Percentiles rank a stretch among this genome's conserved stretches.
phyloP scores from a whole-genome alignment of 305 asterid genomes.

The Petunia hybrid region DNA sequence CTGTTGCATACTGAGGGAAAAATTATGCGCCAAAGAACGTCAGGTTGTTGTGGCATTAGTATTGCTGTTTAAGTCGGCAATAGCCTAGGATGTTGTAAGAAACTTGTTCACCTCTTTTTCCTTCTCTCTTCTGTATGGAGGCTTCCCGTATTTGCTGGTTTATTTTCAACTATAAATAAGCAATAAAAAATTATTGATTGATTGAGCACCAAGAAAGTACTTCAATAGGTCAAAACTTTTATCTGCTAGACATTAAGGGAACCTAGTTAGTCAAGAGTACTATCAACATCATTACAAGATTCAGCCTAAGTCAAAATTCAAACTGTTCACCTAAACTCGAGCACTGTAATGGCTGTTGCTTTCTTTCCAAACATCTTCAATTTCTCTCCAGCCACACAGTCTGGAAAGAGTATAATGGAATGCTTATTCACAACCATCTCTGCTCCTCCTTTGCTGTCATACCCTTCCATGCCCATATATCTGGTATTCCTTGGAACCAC shows the following conservation, averaged over 20 bases:
- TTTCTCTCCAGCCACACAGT: neutral
- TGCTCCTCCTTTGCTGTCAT: neutral
- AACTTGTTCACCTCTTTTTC: conserved; percentile 15
- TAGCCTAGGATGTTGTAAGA: neutral
- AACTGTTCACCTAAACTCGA: neutral
- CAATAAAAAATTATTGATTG: neutral
- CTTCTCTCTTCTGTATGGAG: neutral
- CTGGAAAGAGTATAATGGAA: neutral
- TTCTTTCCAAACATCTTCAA: neutral
- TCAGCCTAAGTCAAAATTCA: neutral
- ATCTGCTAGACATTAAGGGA: neutral
- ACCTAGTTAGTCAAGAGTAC: neutral
- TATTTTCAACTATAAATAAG: neutral
- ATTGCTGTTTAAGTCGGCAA: neutral
- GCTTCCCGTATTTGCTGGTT: neutral
- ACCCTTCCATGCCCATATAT: neutral
- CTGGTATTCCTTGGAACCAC: neutral
- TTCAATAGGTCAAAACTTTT: neutral
- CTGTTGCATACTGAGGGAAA: neutral
- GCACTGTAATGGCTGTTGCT: neutral
- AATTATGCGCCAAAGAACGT: neutral
- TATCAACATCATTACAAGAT: neutral
- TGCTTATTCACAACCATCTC: neutral
- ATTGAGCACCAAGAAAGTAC: neutral
- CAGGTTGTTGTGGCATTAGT: neutral